phyloP scores from a whole-genome alignment of 2,329 filamentous ascomycete genomes.

The Botrytis byssoidea region DNA sequence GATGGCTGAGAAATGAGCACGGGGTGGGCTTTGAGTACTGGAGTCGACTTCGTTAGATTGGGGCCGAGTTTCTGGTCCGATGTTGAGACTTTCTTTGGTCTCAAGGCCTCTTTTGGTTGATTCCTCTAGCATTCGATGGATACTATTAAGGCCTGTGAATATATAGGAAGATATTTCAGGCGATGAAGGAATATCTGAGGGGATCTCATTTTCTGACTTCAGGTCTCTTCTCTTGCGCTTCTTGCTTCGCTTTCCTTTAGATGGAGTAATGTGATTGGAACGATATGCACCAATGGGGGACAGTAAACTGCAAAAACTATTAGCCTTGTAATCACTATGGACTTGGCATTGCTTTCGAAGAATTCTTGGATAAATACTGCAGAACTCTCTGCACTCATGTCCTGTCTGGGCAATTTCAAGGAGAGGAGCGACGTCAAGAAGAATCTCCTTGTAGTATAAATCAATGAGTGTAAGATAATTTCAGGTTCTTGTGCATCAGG shows the following conservation, averaged over 20 bases:
- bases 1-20: slow-evolving; percentile 44
- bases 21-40: background rate
- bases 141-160: slow-evolving; percentile 63
- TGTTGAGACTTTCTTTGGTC: background rate
- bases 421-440: background rate
- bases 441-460: background rate
- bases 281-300: slow-evolving; percentile 63
- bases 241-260: slow-evolving; percentile 59
- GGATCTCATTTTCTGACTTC: slow-evolving; percentile 27
- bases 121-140: slow-evolving; percentile 54
- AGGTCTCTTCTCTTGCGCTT: slow-evolving; percentile 50
- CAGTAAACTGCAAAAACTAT: slow-evolving; percentile 52
- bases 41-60: background rate
- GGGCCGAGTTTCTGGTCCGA: background rate
- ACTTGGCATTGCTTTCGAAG: background rate
- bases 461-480: background rate
- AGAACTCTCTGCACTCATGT: background rate
- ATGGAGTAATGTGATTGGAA: slow-evolving; percentile 51
- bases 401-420: background rate
- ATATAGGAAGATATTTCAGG: slow-evolving; percentile 58
- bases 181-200: slow-evolving; percentile 38
- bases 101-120: slow-evolving; percentile 23
- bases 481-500: background rate
- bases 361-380: background rate
- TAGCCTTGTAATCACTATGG: background rate